These are phyloP conservation scores for Alternaria sp. DNA, from an alignment of 2,329 filamentous ascomycete genomes.

Conservation along the genomic window DNA sequence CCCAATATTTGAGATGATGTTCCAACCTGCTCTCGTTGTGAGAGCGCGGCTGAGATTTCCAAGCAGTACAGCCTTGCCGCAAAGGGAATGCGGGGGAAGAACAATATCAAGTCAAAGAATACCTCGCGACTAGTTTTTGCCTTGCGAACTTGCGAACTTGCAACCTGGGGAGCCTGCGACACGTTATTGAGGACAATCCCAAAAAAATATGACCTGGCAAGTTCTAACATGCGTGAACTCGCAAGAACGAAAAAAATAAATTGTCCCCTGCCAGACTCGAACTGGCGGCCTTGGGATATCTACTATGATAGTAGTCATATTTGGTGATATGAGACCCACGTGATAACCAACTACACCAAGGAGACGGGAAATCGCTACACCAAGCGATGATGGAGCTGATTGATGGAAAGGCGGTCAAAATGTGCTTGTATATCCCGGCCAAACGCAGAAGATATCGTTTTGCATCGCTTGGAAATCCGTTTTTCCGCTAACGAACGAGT, in stretches of 20 bases:
- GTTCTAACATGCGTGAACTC: background rate
- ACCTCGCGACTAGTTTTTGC: too few relatives aligned
- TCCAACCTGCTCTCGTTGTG: background rate
- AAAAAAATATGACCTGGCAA: background rate
- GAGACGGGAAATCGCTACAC: constrained; percentile 20
- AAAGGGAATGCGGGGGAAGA: background rate
- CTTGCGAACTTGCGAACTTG: too few relatives aligned
- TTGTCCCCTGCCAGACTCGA: constrained; percentile 40
- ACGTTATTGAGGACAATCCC: too few relatives aligned
- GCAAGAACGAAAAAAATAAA: background rate
- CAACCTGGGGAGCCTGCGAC: too few relatives aligned
- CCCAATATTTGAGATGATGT: background rate
- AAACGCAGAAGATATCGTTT: rapidly evolving
- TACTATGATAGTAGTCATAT: constrained; percentile 34
- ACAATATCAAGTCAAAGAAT: background rate
- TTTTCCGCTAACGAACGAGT: background rate
- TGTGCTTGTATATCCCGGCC: rapidly evolving
- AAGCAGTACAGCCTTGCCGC: background rate
- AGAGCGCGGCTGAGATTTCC: background rate
- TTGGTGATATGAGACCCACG: constrained; percentile 41
- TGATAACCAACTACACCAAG: constrained; percentile 45
- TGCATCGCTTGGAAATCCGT: rapidly evolving
- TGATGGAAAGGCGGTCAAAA: too few relatives aligned
- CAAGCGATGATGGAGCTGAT: too few relatives aligned
- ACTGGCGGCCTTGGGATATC: constrained; percentile 43